Conservation (phyloP, 2,329 filamentous ascomycete genomes). For the Epichloe typhina region DNA sequence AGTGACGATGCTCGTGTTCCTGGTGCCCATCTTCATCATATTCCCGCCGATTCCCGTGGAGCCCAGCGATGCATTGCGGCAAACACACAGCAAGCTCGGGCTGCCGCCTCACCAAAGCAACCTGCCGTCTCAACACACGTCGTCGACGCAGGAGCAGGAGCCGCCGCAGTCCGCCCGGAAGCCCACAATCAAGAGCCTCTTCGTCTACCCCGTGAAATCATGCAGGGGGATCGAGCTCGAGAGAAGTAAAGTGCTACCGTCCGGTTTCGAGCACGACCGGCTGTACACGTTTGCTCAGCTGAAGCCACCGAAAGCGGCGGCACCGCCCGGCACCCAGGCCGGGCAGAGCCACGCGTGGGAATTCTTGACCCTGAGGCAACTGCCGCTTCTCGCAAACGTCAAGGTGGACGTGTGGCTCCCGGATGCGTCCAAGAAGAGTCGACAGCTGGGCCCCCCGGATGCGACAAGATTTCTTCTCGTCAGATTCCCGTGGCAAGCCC, state of each 20-base stretch:
- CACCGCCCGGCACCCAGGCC: neutral
- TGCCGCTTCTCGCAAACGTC: constrained; percentile 58
- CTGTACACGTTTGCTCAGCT: constrained; percentile 70
- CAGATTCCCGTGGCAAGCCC: constrained; percentile 48
- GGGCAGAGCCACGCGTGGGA: constrained; percentile 39
- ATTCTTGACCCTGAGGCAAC: constrained; percentile 57
- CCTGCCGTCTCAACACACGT: constrained; percentile 16
- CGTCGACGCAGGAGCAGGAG: constrained; percentile 11
- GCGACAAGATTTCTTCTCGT: constrained; percentile 46
- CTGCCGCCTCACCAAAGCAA: constrained; percentile 25
- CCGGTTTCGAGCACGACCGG: constrained; percentile 67
- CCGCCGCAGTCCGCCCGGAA: constrained; percentile 10
- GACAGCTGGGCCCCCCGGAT: constrained; percentile 37
- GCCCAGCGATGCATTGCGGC: constrained; percentile 37
- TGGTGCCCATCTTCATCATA: constrained; percentile 39
- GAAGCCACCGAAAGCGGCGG: constrained; percentile 6
- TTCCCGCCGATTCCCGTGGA: constrained; percentile 41
- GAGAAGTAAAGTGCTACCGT: constrained; percentile 47
- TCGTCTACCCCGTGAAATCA: constrained; percentile 74
- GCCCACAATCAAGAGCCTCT: constrained; percentile 45
- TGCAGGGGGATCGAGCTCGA: constrained; percentile 65
- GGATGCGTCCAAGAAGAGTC: constrained; percentile 41
- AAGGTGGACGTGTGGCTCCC: constrained; percentile 56
- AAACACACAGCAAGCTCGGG: constrained; percentile 40
- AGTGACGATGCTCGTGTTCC: constrained; percentile 34